These are phyloP conservation scores for Prunus yedoensis DNA, from an alignment of 331 rosid species.

Conservation along the genomic window DNA sequence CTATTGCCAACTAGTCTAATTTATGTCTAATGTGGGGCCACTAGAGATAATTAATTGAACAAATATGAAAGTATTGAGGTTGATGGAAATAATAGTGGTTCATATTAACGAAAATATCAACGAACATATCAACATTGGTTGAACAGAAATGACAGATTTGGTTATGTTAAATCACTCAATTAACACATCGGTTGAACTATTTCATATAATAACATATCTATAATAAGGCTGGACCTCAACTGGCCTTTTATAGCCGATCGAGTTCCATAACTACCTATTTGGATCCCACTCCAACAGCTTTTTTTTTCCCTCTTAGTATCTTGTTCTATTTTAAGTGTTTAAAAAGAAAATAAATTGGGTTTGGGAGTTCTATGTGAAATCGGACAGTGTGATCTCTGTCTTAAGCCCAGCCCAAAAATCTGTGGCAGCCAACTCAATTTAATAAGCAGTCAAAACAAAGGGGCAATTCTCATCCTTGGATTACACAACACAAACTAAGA, in stretches of 20 bases:
- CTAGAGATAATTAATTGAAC: too few species aligned
- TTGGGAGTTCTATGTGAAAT: background rate
- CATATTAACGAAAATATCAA: too few species aligned
- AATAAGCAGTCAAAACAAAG: background rate
- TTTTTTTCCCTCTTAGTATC: background rate
- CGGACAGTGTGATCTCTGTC: background rate
- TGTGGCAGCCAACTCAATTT: background rate
- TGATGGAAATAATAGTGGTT: too few species aligned
- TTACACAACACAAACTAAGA: background rate
- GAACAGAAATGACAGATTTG: too few species aligned
- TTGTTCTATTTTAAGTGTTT: slow-evolving; percentile 1
- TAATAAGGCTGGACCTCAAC: too few species aligned
- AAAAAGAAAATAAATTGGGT: background rate
- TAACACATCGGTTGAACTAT: too few species aligned
- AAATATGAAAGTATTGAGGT: too few species aligned
- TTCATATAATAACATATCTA: background rate
- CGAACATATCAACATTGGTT: too few species aligned
- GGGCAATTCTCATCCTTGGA: background rate
- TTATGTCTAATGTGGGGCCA: too few species aligned
- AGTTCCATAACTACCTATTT: background rate
- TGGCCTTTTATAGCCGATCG: background rate
- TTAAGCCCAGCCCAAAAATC: background rate
- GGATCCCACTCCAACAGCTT: background rate
- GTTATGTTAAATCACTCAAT: too few species aligned
- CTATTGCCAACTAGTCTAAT: too few species aligned